Evolutionary conservation across 176 grass and related monocot genomes (phyloP).

Genomic region (Eragrostis nindensis): DNA sequence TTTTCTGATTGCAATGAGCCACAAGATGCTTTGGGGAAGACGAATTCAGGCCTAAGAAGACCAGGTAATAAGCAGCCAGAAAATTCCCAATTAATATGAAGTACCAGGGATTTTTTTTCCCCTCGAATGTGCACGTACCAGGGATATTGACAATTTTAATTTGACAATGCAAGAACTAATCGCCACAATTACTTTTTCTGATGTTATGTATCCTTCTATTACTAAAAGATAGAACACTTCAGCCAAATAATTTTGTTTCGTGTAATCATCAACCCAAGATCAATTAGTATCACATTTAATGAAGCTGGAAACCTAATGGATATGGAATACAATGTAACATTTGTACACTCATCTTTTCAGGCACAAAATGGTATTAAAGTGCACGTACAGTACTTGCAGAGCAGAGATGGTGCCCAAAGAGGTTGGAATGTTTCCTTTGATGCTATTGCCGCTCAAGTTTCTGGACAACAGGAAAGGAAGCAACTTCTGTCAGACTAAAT

Average conservation of each 20-base stretch:
- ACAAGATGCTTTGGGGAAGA: not conserved
- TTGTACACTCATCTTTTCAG: not conserved
- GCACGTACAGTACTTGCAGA: conserved; percentile 83
- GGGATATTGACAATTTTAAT: conserved; percentile 2
- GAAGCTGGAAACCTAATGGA: not conserved
- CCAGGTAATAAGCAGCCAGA: not conserved
- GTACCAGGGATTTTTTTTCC: too few relatives aligned
- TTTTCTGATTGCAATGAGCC: not conserved
- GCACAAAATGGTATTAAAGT: conserved; percentile 16
- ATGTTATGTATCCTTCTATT: conserved; percentile 1
- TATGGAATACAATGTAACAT: not conserved
- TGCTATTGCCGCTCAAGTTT: conserved; percentile 91
- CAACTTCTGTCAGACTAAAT: conserved; percentile 30
- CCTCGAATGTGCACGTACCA: too few relatives aligned
- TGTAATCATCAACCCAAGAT: not conserved
- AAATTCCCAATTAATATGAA: conserved; percentile 20
- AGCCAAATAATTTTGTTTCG: conserved; percentile 11
- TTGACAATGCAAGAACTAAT: conserved; percentile 15
- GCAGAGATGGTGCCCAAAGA: conserved; percentile 75
- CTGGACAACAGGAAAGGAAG: conserved; percentile 43
- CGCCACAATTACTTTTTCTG: not conserved
- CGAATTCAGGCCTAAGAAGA: not conserved
- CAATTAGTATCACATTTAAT: not conserved
- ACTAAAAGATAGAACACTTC: not conserved
- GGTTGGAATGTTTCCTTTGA: conserved; percentile 72